Percentiles rank a stretch among this genome's conserved stretches.
phyloP scores from a whole-genome alignment of 352 stramenopile species.

The Phytophthora tentaculata region DNA sequence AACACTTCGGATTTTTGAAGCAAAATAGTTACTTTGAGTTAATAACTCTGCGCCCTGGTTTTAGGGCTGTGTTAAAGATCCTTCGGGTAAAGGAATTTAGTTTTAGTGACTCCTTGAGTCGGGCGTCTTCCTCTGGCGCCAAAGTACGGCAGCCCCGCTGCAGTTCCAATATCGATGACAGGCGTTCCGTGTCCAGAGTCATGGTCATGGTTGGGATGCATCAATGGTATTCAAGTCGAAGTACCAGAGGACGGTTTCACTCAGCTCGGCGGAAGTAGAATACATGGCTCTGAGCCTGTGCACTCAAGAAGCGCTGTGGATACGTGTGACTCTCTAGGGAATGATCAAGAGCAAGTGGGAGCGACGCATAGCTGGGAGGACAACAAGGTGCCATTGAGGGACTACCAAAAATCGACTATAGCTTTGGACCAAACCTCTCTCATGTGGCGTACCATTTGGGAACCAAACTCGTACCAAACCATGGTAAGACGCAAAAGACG shows the following conservation, averaged over 20 bases:
- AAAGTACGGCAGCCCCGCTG: too few relatives aligned
- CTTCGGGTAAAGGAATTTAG: too few relatives aligned
- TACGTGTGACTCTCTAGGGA: background rate
- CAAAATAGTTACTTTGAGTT: too few relatives aligned
- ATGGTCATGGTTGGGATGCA: conserved; percentile 1
- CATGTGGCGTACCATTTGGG: background rate
- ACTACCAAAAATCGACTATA: background rate
- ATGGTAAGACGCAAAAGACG: background rate
- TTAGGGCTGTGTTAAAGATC: too few relatives aligned
- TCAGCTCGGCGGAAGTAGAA: conserved; percentile 1
- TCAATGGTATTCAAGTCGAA: conserved; percentile 5
- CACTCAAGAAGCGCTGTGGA: background rate
- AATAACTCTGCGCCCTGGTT: too few relatives aligned
- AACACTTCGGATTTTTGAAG: too few relatives aligned
- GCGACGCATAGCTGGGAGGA: background rate
- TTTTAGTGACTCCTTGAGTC: too few relatives aligned
- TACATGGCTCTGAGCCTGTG: background rate
- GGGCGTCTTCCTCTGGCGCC: too few relatives aligned
- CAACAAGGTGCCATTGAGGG: background rate
- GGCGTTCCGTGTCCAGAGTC: too few relatives aligned
- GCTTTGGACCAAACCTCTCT: background rate
- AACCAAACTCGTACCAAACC: background rate
- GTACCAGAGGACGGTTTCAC: background rate
- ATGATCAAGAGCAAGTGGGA: conserved; percentile 4
- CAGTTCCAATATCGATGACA: too few relatives aligned